Base-by-base conservation (phyloP, 345 rosid species). In the Citropsis articulata region DNA sequence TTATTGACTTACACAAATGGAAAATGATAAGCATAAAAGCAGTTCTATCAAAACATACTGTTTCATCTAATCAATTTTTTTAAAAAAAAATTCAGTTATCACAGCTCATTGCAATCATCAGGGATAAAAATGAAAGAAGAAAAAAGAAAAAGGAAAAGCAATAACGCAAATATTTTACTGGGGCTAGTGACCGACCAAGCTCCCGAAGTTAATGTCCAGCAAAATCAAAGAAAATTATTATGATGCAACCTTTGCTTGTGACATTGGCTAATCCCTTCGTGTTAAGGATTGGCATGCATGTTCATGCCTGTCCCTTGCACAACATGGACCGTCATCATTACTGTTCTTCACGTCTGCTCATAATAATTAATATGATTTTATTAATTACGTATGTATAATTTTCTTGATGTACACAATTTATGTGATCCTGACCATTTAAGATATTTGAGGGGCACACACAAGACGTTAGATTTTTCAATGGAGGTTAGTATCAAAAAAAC, bases 211-310 rank as follows among this genome's bases (percentile, higher is more conserved):
- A 21, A 62, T 62, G 77, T 71, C 36, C 8, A 19, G 19, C 21
- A 28, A 27, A 69, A 40, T 25, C 6, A 40, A 48, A 16, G 18
- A 14, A 6, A 14, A 7, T 2, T 7, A 24, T 71, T 16, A 50
- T 53, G 62, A 63, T 61, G 69, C 61, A 48, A 22, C 42, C 69
- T 21, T 75, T 75, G 69, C 77, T 64, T 64, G 69, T 30, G 77
- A 13, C 48, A 25, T 4, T 63, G 77, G 70, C 70, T 64, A 75
- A 45, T 10, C 66, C 22, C n/a, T n/a, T 42, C 60, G 22, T 53
- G 5, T 9, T 30, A 19, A 42, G 45, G 14, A 66, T 35, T 6
- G 45, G 14, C 6, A 19, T 66, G 38, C 27, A 50, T 70, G 50
- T 13, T 45, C 14, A 7, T n/a, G 30, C 38, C 10, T 33, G 76